Conservation (phyloP, 441 rosid genomes). For the Geranium incanum region DNA sequence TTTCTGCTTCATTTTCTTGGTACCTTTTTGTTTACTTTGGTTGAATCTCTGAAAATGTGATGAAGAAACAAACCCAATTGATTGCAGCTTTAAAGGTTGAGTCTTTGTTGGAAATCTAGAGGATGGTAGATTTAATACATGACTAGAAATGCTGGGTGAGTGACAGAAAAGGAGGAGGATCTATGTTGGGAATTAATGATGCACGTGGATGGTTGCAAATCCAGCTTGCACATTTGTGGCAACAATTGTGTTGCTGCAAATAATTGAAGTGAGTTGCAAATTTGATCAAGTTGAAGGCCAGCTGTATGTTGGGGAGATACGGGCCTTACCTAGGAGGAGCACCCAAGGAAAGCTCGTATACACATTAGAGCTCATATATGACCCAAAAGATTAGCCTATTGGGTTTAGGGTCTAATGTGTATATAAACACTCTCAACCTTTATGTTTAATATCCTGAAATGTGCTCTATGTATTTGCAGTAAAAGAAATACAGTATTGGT, state of each 20-base stretch:
- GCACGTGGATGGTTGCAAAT: too few relatives aligned
- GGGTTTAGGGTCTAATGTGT: too few relatives aligned
- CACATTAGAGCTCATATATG: too few relatives aligned
- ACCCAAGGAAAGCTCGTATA: too few relatives aligned
- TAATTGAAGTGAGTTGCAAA: not conserved
- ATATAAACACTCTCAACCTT: not conserved
- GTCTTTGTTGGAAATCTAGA: too few relatives aligned
- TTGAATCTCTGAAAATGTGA: not conserved
- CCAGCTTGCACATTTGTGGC: not conserved
- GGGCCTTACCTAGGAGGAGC: too few relatives aligned
- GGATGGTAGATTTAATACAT: too few relatives aligned
- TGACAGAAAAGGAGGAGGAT: not conserved
- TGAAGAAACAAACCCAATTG: not conserved
- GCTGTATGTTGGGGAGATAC: not conserved
- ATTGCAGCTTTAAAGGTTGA: not conserved
- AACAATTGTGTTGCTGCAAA: not conserved
- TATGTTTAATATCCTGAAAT: not conserved
- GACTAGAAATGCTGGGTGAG: too few relatives aligned
- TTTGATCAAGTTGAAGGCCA: not conserved
- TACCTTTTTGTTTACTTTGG: too few relatives aligned
- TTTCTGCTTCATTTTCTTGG: not conserved
- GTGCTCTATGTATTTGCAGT: not conserved
- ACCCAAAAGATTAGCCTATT: too few relatives aligned
- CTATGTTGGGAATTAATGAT: not conserved
- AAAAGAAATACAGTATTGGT: not conserved